Evolutionary conservation across 768 basidiomycete species (phyloP), one percentile per base, ranked within the genome.

Genomic region (Amanita fuliginea): DNA sequence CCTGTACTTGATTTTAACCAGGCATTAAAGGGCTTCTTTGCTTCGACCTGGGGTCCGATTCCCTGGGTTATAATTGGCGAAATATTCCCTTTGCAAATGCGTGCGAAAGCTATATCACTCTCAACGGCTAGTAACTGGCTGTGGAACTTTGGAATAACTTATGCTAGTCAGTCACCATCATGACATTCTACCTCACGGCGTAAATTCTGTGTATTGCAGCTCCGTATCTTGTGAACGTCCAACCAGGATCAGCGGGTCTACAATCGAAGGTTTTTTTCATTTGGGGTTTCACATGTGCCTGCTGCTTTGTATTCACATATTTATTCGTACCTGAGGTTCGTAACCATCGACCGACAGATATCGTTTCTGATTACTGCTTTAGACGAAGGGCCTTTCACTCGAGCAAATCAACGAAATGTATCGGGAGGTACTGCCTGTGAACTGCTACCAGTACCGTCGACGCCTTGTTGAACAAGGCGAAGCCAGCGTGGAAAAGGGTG

Each of bases 381-480:
- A 73, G 73, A 84, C 81, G 43, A 87, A 90, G 68, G 86, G 86
- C 6, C 73, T 91, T 11, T 82, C 85, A n/a, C 77, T 92, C 54
- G 89, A 92, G 68, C 84, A 91, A 64, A 77, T 92, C 61, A 89
- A 91, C 65, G 59, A 78, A 39, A 77, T 90, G 66, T 85, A 86
- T 69, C 74, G 77, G 65, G 72, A 86, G 59, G 75, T 78, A 42
- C 74, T 70, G 6, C 80, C 81, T 18, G 49, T 74, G 55, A 67
- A 71, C 32, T 81, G 80, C 1, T 52, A 61, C 49, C 59, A 61
- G 36, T 77, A 67, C 59, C 69, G 70, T 51, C 57, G 64, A 47
- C 64, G 64, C 30, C 64, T 69, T 30, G 10, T 30, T 21, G 59
- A 59, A n/a, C 62, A 58, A 13, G 57, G 49, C 36, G 35, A 36